A percentile compares a stretch with the other conserved stretches of the same genome.
These are phyloP conservation scores for Manihot esculenta DNA, from an alignment of 441 rosid species.

Conservation along the genomic window DNA sequence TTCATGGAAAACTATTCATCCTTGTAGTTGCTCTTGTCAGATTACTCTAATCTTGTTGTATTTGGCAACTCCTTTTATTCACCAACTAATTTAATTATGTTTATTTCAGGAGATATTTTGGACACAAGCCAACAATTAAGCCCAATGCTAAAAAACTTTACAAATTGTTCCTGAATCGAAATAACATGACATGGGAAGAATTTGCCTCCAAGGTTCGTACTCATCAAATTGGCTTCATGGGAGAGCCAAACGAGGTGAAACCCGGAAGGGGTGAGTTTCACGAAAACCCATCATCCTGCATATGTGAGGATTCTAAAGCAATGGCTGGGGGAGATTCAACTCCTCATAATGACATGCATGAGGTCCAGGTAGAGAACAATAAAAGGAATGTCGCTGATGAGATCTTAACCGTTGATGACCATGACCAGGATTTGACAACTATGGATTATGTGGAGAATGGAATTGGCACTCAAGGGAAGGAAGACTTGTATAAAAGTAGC, in stretches of 20 bases:
- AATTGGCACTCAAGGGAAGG: conserved; percentile 21
- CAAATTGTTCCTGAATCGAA: conserved; percentile 57
- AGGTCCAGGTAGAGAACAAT: conserved; percentile 5
- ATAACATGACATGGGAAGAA: conserved; percentile 77
- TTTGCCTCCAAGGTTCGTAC: conserved; percentile 62
- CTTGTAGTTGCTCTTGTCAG: not conserved
- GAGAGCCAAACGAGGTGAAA: conserved; percentile 80
- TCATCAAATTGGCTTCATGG: conserved; percentile 83
- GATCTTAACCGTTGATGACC: conserved; percentile 28
- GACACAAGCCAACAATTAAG: conserved; percentile 87
- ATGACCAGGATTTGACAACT: conserved; percentile 44
- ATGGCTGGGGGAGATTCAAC: conserved; percentile 31
- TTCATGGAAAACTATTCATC: not conserved
- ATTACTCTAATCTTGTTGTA: not conserved
- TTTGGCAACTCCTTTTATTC: not conserved
- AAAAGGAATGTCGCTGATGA: conserved; percentile 12
- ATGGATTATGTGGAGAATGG: conserved; percentile 33
- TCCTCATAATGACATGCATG: conserved; percentile 7
- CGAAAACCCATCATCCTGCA: conserved; percentile 81
- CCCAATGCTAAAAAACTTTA: conserved; percentile 84
- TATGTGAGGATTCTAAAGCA: conserved; percentile 56
- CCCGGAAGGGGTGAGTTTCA: conserved; percentile 95
- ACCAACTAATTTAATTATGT: not conserved
- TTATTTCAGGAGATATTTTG: conserved; percentile 59
- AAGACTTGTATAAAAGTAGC: conserved; percentile 11